Conservation (phyloP, 352 stramenopile genomes). For the Globisporangium barbulae region DNA sequence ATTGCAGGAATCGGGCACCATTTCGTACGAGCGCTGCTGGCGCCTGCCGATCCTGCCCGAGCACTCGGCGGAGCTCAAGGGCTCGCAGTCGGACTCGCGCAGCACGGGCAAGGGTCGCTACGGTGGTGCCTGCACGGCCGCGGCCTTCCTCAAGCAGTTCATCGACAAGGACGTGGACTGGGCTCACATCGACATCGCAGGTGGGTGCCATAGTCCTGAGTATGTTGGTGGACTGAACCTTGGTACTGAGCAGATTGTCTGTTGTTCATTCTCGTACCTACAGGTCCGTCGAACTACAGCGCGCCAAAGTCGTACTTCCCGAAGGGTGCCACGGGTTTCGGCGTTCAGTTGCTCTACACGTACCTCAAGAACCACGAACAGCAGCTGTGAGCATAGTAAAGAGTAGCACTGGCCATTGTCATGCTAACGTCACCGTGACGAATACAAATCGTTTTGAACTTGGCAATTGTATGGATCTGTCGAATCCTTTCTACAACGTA, state of each 20-base stretch:
- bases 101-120: slow-evolving; percentile 77
- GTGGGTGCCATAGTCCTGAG: slow-evolving; percentile 14
- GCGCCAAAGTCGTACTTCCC: slow-evolving; percentile 82
- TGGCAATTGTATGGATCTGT: background rate
- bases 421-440: too few relatives aligned
- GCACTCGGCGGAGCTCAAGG: slow-evolving; percentile 81
- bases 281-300: slow-evolving; percentile 76
- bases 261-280: background rate
- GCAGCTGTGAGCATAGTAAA: slow-evolving; percentile 18
- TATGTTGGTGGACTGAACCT: background rate
- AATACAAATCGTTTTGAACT: background rate
- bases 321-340: slow-evolving; percentile 82
- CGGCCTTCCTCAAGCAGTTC: slow-evolving; percentile 89
- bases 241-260: slow-evolving; percentile 8
- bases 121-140: slow-evolving; percentile 78
- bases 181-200: slow-evolving; percentile 90
- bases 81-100: slow-evolving; percentile 72
- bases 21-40: slow-evolving; percentile 86
- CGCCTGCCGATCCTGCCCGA: slow-evolving; percentile 85
- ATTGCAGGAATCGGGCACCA: slow-evolving; percentile 42
- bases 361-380: slow-evolving; percentile 80
- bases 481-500: background rate
- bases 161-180: slow-evolving; percentile 83
- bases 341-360: slow-evolving; percentile 84
- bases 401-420: background rate